Evolutionary conservation across 2,329 filamentous ascomycete genomes (phyloP).

Genomic region (Phaeosphaeria sp.): DNA sequence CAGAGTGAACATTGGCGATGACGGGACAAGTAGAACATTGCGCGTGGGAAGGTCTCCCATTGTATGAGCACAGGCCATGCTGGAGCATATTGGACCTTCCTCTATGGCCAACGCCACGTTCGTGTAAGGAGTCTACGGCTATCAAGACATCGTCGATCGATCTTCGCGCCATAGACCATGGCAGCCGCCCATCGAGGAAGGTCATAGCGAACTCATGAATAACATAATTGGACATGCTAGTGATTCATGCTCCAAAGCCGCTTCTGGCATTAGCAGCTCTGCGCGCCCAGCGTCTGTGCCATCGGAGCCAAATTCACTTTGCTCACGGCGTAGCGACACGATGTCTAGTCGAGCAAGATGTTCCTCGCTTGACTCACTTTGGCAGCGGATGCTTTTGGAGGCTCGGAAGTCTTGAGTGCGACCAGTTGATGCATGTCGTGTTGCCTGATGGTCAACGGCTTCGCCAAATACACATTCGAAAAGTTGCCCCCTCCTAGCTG

Average conservation of each 20-base stretch:
- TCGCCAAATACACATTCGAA: not conserved
- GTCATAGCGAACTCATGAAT: not conserved
- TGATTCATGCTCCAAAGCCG: not conserved
- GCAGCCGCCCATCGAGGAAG: not conserved
- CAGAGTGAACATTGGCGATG: not conserved
- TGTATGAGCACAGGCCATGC: not conserved
- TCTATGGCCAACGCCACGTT: not conserved
- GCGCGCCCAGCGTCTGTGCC: not conserved
- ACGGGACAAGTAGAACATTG: not conserved
- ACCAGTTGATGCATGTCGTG: not conserved
- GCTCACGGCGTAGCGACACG: not conserved
- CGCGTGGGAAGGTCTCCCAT: not conserved
- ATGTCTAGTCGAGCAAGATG: not conserved
- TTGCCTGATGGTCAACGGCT: not conserved
- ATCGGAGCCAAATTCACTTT: not conserved
- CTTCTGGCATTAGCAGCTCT: not conserved
- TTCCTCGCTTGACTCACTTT: not conserved
- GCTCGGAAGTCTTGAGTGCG: not conserved
- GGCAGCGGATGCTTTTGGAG: not conserved
- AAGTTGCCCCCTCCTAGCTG: not conserved
- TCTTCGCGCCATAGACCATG: not conserved
- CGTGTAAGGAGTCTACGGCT: not conserved
- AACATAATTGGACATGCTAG: not conserved
- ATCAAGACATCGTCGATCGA: not conserved
- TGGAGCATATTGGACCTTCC: not conserved